phyloP scores from a whole-genome alignment of 371 early-diverging fungal genomes.

The Apophysomyces elegans region DNA sequence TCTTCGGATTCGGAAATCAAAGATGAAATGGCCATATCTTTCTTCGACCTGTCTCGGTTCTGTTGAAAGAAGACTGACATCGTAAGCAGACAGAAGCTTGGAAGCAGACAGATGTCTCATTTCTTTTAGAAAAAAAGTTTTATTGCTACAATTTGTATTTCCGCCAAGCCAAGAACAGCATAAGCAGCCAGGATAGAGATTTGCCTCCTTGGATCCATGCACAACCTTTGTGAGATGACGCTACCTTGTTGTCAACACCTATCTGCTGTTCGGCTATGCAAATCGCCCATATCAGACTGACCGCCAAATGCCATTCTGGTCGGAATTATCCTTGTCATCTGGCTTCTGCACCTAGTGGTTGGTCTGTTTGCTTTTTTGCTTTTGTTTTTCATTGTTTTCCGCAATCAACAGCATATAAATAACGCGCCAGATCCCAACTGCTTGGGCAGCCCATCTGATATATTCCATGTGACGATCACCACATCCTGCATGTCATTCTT shows the following conservation, averaged over 20 bases:
- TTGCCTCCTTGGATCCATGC: constrained; percentile 3
- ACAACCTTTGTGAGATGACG: constrained; percentile 1
- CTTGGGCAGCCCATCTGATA: too few relatives aligned
- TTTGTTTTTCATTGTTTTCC: background rate
- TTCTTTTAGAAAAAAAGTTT: background rate
- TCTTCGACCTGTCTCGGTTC: constrained; percentile 1
- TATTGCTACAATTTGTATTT: constrained; percentile 7
- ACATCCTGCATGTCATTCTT: too few relatives aligned
- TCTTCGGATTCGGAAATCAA: background rate
- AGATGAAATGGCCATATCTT: constrained; percentile 2
- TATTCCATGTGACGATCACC: too few relatives aligned
- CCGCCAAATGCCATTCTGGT: background rate
- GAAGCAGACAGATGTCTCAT: background rate
- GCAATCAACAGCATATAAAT: too few relatives aligned
- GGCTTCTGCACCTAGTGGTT: background rate
- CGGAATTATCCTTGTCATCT: constrained; percentile 2
- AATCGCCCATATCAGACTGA: background rate
- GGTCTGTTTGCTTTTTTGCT: background rate
- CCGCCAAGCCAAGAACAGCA: background rate
- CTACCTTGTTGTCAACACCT: constrained; percentile 3
- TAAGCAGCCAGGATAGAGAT: constrained; percentile 1
- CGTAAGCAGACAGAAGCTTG: background rate
- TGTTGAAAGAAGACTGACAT: constrained; percentile 5
- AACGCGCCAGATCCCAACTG: too few relatives aligned
- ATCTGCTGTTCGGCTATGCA: constrained; percentile 3